These are phyloP conservation scores for Jasminum sambac DNA, from an alignment of 257 asterid species.

Conservation along the genomic window DNA sequence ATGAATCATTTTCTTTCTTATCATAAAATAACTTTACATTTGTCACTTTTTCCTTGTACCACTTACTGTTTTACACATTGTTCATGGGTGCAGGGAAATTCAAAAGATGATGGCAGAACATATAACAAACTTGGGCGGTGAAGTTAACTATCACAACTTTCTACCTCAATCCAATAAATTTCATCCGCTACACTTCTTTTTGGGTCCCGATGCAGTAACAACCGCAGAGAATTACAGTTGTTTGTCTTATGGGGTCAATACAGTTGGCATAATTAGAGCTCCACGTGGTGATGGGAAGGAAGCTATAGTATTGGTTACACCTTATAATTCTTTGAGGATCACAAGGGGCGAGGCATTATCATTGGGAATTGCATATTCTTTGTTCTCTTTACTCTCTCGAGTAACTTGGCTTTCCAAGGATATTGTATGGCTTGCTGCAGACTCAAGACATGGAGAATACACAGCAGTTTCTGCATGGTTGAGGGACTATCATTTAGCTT, in stretches of 20 bases:
- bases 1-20: constrained; percentile 2
- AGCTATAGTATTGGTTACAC: constrained; percentile 90
- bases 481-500: constrained; percentile 73
- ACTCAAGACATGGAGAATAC: constrained; percentile 86
- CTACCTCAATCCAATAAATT: constrained; percentile 51
- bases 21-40: neutral
- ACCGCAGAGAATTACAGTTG: constrained; percentile 58
- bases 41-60: neutral
- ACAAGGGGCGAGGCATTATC: constrained; percentile 76
- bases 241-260: constrained; percentile 66
- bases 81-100: constrained; percentile 57
- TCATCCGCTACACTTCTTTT: constrained; percentile 75
- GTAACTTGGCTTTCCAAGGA: constrained; percentile 98
- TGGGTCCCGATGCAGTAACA: constrained; percentile 60
- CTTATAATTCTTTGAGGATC: constrained; percentile 70
- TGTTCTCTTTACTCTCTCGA: constrained; percentile 78
- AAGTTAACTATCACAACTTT: constrained; percentile 78
- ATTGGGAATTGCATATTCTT: constrained; percentile 76
- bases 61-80: constrained; percentile 19
- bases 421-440: constrained; percentile 95
- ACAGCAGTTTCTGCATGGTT: constrained; percentile 87
- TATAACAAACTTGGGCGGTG: constrained; percentile 74
- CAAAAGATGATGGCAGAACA: constrained; percentile 62
- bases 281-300: constrained; percentile 96
- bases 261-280: constrained; percentile 90